Evolutionary conservation across 179 eudicot genomes (phyloP), one percentile per base, ranked within the genome.

Genomic region (Heliamphora pulchella): DNA sequence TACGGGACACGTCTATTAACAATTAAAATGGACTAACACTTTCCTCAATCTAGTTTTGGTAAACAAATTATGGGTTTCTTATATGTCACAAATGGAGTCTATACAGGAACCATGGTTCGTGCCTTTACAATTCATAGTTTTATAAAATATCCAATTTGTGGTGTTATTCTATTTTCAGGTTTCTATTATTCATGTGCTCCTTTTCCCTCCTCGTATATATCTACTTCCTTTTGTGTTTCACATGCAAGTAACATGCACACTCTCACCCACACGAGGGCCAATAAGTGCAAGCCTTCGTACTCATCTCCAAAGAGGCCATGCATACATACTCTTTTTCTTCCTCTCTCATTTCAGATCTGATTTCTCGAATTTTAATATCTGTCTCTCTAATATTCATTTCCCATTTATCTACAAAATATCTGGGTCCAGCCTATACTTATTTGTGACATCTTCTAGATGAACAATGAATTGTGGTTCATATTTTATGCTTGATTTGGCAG

Each of bases 401-500:
- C 39, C 55, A 43, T 54, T 55, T 41, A 48, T 54, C n/a, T 3
- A 68, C 41, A 78, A 68, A 55, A 39, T 31, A 5, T 15, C n/a
- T 39, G 41, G 8, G 59, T 53, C 43, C 54, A 41, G 39, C 43
- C 2, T 78, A 20, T 22, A n/a, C 43, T 44, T 78, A 9, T 17
- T 53, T 78, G 63, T 59, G 44, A 8, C 18, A 1, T 57, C 59
- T 64, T 54, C 54, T 58, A 31, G 39, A 31, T 31, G n/a, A 46
- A 73, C 41, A 81, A 18, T 65, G 15, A 15, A 46, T 58, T 65
- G 61, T 78, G 13, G 66, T 74, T 67, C 79, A 61, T 62, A 74
- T 43, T 46, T 76, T 50, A 67, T 50, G 61, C 17, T 50, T 57
- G 43, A 61, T 66, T 79, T 81, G 69, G 57, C 86, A 89, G 92